A percentile compares a stretch with the other conserved stretches of the same genome.
phyloP scores from a whole-genome alignment of 257 asterid genomes.

The Pogostemon cablin region DNA sequence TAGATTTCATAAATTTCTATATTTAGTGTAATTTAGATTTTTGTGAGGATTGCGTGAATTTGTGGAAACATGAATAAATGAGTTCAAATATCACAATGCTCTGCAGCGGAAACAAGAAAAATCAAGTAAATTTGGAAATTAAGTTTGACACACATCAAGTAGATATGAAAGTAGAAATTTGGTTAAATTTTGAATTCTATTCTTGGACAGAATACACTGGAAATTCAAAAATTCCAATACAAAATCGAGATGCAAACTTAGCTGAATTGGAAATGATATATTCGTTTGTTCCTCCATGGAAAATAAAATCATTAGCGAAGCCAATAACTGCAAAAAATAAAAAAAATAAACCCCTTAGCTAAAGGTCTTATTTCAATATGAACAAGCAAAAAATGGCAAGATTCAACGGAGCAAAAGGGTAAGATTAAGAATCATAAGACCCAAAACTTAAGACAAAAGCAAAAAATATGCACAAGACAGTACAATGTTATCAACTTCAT shows the following conservation, averaged over 20 bases:
- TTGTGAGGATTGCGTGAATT: too few relatives aligned
- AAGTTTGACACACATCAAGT: too few relatives aligned
- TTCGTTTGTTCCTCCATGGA: neutral
- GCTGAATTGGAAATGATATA: conserved; percentile 12
- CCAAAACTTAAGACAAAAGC: neutral
- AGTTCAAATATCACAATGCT: too few relatives aligned
- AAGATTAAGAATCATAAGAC: too few relatives aligned
- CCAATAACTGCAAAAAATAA: conserved; percentile 24
- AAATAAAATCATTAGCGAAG: too few relatives aligned
- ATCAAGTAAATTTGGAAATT: too few relatives aligned
- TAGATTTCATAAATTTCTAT: too few relatives aligned
- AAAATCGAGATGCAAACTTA: neutral
- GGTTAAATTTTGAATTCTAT: neutral
- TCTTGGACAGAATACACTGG: neutral
- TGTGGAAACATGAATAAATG: too few relatives aligned
- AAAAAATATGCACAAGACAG: neutral
- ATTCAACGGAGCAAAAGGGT: neutral
- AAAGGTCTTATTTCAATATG: neutral
- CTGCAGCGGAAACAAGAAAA: too few relatives aligned
- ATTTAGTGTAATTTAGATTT: too few relatives aligned
- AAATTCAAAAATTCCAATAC: neutral
- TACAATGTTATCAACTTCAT: neutral
- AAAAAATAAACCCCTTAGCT: neutral
- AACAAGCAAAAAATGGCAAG: too few relatives aligned
- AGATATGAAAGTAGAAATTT: too few relatives aligned